Conservation (phyloP, 164 flowering plant species). For the Platanus orientalis region DNA sequence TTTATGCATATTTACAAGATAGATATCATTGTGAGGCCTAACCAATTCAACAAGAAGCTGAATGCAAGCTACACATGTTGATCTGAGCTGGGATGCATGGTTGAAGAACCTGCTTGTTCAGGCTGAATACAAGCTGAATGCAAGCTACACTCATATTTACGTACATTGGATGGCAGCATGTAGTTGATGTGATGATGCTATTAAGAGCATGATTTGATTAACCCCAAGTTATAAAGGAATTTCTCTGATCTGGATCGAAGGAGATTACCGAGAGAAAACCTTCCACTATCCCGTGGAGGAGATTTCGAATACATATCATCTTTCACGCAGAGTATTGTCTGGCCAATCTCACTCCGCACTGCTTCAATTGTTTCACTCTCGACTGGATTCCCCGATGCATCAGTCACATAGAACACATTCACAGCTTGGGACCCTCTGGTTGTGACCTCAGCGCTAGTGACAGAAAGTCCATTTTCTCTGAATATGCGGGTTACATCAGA, state of each 20-base stretch:
- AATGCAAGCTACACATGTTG: background rate
- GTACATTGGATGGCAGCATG: slow-evolving; percentile 12
- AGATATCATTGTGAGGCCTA: too few relatives aligned
- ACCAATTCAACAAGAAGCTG: slow-evolving; percentile 7
- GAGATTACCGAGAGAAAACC: slow-evolving; percentile 66
- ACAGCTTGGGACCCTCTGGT: slow-evolving; percentile 81
- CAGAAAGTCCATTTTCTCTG: slow-evolving; percentile 85
- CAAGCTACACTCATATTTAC: slow-evolving; percentile 12
- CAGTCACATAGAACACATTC: slow-evolving; percentile 78
- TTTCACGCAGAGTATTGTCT: slow-evolving; percentile 55
- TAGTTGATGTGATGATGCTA: slow-evolving; percentile 1
- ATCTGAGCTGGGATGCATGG: background rate
- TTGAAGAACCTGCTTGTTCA: background rate
- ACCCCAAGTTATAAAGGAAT: slow-evolving; percentile 71
- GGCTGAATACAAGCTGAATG: background rate
- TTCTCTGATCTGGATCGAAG: slow-evolving; percentile 78
- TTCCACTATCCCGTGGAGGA: slow-evolving; percentile 42
- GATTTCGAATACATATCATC: slow-evolving; percentile 46
- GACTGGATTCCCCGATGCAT: slow-evolving; percentile 70
- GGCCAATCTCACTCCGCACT: slow-evolving; percentile 69
- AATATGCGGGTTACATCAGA: slow-evolving; percentile 92
- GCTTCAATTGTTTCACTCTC: slow-evolving; percentile 75
- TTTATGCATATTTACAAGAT: too few relatives aligned
- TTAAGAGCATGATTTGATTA: slow-evolving; percentile 66
- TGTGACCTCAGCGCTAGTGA: slow-evolving; percentile 84